Conservation (phyloP, 1,139 yeast species). For the Arxiozyma slooffiae region DNA sequence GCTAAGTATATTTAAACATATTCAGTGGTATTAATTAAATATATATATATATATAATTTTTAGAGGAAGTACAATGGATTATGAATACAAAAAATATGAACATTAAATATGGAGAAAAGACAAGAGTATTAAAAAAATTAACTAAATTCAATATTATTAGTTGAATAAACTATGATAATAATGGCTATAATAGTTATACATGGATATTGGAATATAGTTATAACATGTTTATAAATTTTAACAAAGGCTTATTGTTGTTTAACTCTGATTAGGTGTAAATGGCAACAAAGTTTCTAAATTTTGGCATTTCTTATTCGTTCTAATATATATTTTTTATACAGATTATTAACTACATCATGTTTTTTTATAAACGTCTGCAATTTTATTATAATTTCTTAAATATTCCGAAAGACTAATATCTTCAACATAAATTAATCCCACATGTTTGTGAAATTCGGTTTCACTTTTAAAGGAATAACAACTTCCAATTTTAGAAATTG, state of each 20-base stretch:
- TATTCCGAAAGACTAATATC: slow-evolving; percentile 1
- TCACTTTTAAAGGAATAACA: neutral
- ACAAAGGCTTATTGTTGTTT: neutral
- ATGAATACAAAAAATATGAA: neutral
- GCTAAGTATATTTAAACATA: too few relatives aligned
- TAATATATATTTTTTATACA: slow-evolving; percentile 74
- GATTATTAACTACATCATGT: slow-evolving; percentile 79
- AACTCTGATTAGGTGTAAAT: neutral
- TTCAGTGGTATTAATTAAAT: too few relatives aligned
- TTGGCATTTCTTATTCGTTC: slow-evolving; percentile 45
- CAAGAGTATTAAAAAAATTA: neutral
- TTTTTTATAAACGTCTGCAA: slow-evolving; percentile 75
- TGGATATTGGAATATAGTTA: neutral
- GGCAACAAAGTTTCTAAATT: slow-evolving; percentile 2
- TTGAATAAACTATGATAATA: neutral
- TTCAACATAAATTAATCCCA: neutral
- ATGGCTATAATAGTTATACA: too few relatives aligned
- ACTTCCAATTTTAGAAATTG: neutral
- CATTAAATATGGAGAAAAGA: neutral
- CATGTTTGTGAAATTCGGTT: slow-evolving; percentile 2
- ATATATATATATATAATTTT: too few relatives aligned
- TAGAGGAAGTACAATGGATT: too few relatives aligned
- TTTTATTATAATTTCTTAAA: slow-evolving; percentile 34
- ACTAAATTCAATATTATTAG: too few relatives aligned
- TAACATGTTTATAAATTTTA: too few relatives aligned